These are phyloP conservation scores for Paecilomyces fulvus DNA, from an alignment of 2,329 filamentous ascomycete genomes.

Conservation along the genomic window DNA sequence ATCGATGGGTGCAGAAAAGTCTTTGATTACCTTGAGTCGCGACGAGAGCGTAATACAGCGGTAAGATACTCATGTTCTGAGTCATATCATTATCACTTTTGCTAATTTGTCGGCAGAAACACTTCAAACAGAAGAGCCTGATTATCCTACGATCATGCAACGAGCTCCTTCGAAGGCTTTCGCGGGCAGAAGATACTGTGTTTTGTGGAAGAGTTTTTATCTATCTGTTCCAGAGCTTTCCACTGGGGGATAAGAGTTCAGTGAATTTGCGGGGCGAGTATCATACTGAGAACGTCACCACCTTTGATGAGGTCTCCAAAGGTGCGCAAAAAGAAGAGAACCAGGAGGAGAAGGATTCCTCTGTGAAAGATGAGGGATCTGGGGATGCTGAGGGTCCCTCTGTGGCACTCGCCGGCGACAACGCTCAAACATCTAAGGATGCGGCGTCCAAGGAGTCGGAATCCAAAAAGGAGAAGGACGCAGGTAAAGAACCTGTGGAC, in stretches of 20 bases:
- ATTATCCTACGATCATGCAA: slow-evolving; percentile 93
- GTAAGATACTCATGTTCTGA: slow-evolving; percentile 35
- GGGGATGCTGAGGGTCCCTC: slow-evolving; percentile 19
- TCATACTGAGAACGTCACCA: slow-evolving; percentile 88
- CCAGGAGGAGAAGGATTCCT: slow-evolving; percentile 60
- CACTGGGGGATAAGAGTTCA: slow-evolving; percentile 90
- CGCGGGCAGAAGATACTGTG: slow-evolving; percentile 91
- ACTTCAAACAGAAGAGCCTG: slow-evolving; percentile 75
- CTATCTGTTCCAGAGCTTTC: slow-evolving; percentile 97
- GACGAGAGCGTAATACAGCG: slow-evolving; percentile 77
- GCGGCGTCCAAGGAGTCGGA: background rate
- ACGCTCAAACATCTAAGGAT: slow-evolving; percentile 5
- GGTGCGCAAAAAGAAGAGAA: slow-evolving; percentile 32
- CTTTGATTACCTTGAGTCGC: slow-evolving; percentile 91
- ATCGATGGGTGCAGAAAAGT: slow-evolving; percentile 84
- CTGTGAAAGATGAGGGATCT: slow-evolving; percentile 29
- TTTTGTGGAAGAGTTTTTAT: slow-evolving; percentile 98
- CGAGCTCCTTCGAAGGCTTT: slow-evolving; percentile 83
- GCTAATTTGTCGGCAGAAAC: slow-evolving; percentile 37
- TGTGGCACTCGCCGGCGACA: background rate
- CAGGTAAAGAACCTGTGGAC: slow-evolving; percentile 46
- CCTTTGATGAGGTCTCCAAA: slow-evolving; percentile 56
- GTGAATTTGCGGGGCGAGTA: slow-evolving; percentile 95
- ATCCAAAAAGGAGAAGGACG: background rate
- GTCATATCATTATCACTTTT: slow-evolving; percentile 1